Evolutionary conservation across 1,139 yeast genomes (phyloP).

Genomic region (Saccharomyces hybrid): DNA sequence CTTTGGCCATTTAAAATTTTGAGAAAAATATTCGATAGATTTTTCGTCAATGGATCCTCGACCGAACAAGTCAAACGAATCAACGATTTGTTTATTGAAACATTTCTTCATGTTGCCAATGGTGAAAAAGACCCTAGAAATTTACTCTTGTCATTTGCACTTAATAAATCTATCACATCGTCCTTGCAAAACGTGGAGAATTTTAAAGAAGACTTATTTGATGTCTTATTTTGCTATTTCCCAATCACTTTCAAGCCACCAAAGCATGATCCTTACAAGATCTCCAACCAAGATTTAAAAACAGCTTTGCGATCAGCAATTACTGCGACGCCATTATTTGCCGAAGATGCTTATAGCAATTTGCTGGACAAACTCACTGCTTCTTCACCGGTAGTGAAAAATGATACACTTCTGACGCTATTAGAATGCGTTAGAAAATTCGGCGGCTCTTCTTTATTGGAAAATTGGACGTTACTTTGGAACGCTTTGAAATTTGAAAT

Average conservation of each 20-base stretch:
- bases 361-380: conserved; percentile 80
- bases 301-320: conserved; percentile 48
- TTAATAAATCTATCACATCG: conserved; percentile 45
- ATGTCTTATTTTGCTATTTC: conserved; percentile 86
- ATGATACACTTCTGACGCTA: conserved; percentile 65
- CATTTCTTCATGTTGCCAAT: conserved; percentile 60
- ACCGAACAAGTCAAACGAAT: conserved; percentile 14
- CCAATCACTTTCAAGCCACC: conserved; percentile 96
- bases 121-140: conserved; percentile 96
- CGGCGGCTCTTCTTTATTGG: conserved; percentile 38
- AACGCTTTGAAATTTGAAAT: conserved; percentile 82
- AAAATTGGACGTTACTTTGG: conserved; percentile 73
- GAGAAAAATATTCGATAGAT: conserved; percentile 30
- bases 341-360: conserved; percentile 67
- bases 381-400: conserved; percentile 66
- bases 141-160: conserved; percentile 57
- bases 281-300: conserved; percentile 68
- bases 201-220: conserved; percentile 61
- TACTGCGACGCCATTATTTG: conserved; percentile 56
- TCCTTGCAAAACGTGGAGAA: conserved; percentile 37
- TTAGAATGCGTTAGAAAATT: conserved; percentile 48
- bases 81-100: conserved; percentile 36
- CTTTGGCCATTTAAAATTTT: conserved; percentile 51
- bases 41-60: not conserved
- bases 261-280: conserved; percentile 79